Percentiles rank a stretch among this genome's conserved stretches.
phyloP scores from a whole-genome alignment of 306 rosid genomes.

The Castanopsis chinensis region DNA sequence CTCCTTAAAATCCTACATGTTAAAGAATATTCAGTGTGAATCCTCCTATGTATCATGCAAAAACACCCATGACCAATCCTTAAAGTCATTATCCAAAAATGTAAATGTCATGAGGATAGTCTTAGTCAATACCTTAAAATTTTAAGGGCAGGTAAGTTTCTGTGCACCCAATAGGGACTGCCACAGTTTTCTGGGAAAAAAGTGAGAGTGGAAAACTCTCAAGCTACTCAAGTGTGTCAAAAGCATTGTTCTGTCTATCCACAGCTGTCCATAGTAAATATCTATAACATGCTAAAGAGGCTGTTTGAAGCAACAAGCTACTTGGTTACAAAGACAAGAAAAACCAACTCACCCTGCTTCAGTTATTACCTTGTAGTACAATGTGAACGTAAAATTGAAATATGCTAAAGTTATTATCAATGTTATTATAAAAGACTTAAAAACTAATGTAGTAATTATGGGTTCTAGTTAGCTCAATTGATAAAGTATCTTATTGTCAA shows the following conservation, averaged over 20 bases:
- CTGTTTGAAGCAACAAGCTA: slow-evolving; percentile 64
- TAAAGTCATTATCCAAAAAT: slow-evolving; percentile 39
- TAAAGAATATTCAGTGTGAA: slow-evolving; percentile 11
- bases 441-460: too few species aligned
- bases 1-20: slow-evolving; percentile 17
- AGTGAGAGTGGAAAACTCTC: slow-evolving; percentile 49
- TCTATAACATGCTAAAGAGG: slow-evolving; percentile 49
- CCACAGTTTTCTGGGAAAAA: slow-evolving; percentile 30
- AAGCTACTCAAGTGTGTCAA: slow-evolving; percentile 71
- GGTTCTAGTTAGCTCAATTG: too few species aligned
- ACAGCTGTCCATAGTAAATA: slow-evolving; percentile 47
- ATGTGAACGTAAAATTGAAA: slow-evolving; percentile 15
- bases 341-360: slow-evolving; percentile 54
- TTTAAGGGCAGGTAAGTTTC: slow-evolving; percentile 33
- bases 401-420: not conserved
- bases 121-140: slow-evolving; percentile 33
- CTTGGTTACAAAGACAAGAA: slow-evolving; percentile 90
- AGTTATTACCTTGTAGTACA: slow-evolving; percentile 38
- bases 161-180: slow-evolving; percentile 38
- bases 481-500: too few species aligned
- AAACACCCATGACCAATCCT: slow-evolving; percentile 12
- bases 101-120: slow-evolving; percentile 27
- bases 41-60: slow-evolving; percentile 19
- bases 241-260: slow-evolving; percentile 24
- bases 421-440: too few species aligned